Evolutionary conservation across 148 eudicot genomes (phyloP), one percentile per base, ranked within the genome.

Genomic region (Talinum fruticosum): DNA sequence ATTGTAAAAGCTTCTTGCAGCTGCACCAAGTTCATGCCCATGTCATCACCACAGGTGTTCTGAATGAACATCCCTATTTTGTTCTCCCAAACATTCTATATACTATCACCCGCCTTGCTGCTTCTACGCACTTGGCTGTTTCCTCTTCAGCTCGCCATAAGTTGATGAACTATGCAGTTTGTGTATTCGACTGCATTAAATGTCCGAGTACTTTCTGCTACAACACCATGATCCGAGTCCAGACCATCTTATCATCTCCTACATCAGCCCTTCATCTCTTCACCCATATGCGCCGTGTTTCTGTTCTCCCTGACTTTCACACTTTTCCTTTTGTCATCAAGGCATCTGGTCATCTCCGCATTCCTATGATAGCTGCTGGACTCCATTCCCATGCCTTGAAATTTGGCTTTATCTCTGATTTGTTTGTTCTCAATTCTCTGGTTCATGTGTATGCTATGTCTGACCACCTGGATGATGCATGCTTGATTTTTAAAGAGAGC

Each of bases 311-410:
- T 2, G 98, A 92, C 61, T 75, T 84, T 61, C 89, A 91, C 83
- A 94, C 98, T n/a, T 93, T 76, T 82, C 97, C 98, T 62, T 93
- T 93, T 74, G 91, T 75, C 28, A 82, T 93, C 45, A 90, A 89
- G 72, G 98, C 98, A 44, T 79, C 91, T 64, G 86, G 86, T 14
- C 79, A 73, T 47, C 75, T 86, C 34, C 71, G 69, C 5, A 30
- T 79, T 34, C 81, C 83, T 70, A 71, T 81, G 5, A 35, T 85
- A 23, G 81, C 80, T 35, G 71, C 79, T 47, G 74, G 85, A 29
- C 77, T 93, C 34, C 96, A 93, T 77, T 89, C 86, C 8, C 86
- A 87, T 33, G 70, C 80, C 32, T 73, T 90, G 35, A 90, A 88
- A 80, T 85, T 85, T 53, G 97, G 98, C 36, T 88, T 87, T 78